Evolutionary conservation across 2,329 filamentous ascomycete species (phyloP).

Genomic region (Neofusicoccum cordaticola): DNA sequence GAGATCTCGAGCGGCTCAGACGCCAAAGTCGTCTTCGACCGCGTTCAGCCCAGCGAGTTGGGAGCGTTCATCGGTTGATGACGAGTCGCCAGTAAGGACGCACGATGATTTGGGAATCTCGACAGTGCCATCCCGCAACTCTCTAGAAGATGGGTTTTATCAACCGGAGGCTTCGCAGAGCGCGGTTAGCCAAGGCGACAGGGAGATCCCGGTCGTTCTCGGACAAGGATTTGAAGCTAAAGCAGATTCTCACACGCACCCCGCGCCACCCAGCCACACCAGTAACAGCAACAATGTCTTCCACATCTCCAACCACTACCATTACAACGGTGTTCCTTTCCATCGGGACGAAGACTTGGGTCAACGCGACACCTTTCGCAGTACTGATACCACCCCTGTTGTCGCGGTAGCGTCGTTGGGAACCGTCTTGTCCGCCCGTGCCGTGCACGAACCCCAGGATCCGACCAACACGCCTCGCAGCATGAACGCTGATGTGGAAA

Average conservation of each 20-base stretch:
- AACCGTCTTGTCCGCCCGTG: conserved; percentile 31
- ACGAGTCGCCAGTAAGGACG: not conserved
- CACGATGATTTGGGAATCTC: conserved; percentile 17
- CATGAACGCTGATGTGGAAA: conserved; percentile 15
- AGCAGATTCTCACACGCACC: conserved; percentile 3
- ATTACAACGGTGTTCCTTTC: conserved; percentile 17
- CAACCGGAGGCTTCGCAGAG: conserved; percentile 3
- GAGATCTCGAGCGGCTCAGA: not conserved
- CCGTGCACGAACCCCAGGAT: conserved; percentile 11
- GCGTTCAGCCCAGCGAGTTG: conserved; percentile 10
- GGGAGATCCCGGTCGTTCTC: conserved; percentile 11
- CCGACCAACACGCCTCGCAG: conserved; percentile 13
- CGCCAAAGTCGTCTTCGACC: conserved; percentile 10
- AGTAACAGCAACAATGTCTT: conserved; percentile 16
- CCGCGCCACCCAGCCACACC: conserved; percentile 9
- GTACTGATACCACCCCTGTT: conserved; percentile 31
- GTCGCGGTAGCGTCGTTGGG: conserved; percentile 32
- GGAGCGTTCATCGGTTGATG: not conserved
- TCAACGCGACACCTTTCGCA: conserved; percentile 7
- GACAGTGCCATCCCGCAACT: not conserved
- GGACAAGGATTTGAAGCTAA: conserved; percentile 11
- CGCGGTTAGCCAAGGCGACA: conserved; percentile 11
- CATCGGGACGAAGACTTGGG: conserved; percentile 7
- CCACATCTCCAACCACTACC: conserved; percentile 15
- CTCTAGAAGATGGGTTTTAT: not conserved